Base-by-base conservation (phyloP, 1,284 basidiomycete species). In the Cryptococcus maquisensis region DNA sequence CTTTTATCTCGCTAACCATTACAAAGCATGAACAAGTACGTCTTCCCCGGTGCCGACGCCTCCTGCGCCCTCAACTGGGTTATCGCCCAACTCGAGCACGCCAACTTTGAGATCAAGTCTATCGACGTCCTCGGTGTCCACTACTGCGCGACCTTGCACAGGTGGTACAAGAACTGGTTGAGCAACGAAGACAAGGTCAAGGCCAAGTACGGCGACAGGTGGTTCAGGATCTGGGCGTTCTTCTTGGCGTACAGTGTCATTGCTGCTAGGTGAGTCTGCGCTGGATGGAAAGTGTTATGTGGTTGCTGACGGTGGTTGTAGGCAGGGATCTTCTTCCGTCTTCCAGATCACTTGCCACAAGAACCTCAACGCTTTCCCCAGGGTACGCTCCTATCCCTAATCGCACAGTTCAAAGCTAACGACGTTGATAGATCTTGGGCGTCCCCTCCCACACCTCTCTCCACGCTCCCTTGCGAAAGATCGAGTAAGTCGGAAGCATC, bases 11-110 rank as follows among this genome's bases (percentile, higher is more conserved):
- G 18, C 43, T 39, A 5, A 47, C 23, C 20, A 21, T n/a, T 24
- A 9, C 28, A 12, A 54, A 73, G 68, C 81, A 95, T 95, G 91
- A 94, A 91, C 84, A 94, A 93, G 72, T 94, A 94, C 66, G 77
- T 98, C 73, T 98, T 98, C 86, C 94, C 96, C 50, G 95, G 96
- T 71, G 96, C 96, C 8, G 95, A 99, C 69, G 94, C 94, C 0
- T 90, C 86, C 7, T 91, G 90, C 75, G 89, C 93, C 41, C 86
- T 98, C 52, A 91, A 90, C 55, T 98, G 95, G 95, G 93, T 97
- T 56, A 84, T 98, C 60, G 48, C 38, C 8, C 68, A 82, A 75
- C 79, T 84, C 55, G 94, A 98, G 78, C 80, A 81, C 48, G 92
- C 90, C 60, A 94, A 95, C 56, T 98, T 98, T 68, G 96, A 99